These are phyloP conservation scores for Lasiodiplodia gonubiensis DNA, from an alignment of 2,329 filamentous ascomycete genomes.

Conservation along the genomic window DNA sequence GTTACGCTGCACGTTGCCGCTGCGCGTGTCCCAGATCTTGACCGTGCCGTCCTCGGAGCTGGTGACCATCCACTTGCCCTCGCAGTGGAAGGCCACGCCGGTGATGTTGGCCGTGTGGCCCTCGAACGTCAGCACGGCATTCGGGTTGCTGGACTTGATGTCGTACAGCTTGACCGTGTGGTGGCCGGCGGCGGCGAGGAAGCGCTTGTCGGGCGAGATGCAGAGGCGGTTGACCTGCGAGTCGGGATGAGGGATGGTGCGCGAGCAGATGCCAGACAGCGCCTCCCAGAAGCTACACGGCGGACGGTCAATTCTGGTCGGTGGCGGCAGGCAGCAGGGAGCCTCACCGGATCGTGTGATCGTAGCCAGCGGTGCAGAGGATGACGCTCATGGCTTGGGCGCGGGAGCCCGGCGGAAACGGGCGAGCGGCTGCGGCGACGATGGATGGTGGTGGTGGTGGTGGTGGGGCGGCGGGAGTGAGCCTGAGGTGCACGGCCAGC, in stretches of 20 bases:
- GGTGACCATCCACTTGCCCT: slow-evolving; percentile 99
- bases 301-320: neutral
- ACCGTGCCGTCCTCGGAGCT: slow-evolving; percentile 96
- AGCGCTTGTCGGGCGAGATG: slow-evolving; percentile 97
- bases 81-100: slow-evolving; percentile 95
- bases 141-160: slow-evolving; percentile 97
- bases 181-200: slow-evolving; percentile 79
- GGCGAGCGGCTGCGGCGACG: neutral
- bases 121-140: slow-evolving; percentile 90
- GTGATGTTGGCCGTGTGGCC: slow-evolving; percentile 96
- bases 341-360: slow-evolving; percentile 74
- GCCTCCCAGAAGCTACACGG: slow-evolving; percentile 90
- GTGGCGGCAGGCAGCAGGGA: neutral
- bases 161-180: slow-evolving; percentile 97
- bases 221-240: slow-evolving; percentile 98
- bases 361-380: slow-evolving; percentile 73
- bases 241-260: slow-evolving; percentile 96
- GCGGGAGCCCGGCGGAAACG: neutral
- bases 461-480: neutral
- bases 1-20: slow-evolving; percentile 84
- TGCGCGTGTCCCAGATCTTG: slow-evolving; percentile 95
- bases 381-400: slow-evolving; percentile 66
- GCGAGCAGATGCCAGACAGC: slow-evolving; percentile 94
- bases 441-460: too few relatives aligned
- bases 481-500: too few relatives aligned